Evolutionary conservation across 345 rosid genomes (phyloP).

Genomic region (Psidium guajava): DNA sequence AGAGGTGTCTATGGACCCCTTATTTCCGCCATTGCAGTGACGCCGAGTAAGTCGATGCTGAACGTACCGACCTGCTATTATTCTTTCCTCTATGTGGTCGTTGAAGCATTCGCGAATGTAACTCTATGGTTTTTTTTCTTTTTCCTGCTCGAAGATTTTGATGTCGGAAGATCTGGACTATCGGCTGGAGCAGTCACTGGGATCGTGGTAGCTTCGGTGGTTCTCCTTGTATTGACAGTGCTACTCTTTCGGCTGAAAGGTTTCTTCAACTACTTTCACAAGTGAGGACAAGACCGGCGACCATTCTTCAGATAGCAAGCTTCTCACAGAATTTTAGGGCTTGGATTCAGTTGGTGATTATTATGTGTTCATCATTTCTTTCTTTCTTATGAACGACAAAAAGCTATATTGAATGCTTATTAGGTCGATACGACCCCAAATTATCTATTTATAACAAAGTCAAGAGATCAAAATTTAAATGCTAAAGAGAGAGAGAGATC

Average conservation of each 20-base stretch:
- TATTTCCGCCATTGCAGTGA: conserved; percentile 62
- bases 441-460: no score
- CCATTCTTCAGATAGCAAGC: conserved; percentile 23
- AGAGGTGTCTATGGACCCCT: conserved; percentile 78
- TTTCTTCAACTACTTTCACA: conserved; percentile 17
- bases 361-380: no score
- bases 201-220: conserved; percentile 38
- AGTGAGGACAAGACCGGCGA: no score
- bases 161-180: conserved; percentile 40
- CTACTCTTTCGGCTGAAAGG: conserved; percentile 28
- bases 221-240: conserved; percentile 20
- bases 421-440: no score
- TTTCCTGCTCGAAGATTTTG: conserved; percentile 29
- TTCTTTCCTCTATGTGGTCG: not conserved
- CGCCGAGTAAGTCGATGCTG: conserved; percentile 48
- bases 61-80: not conserved
- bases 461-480: no score
- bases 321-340: not conserved
- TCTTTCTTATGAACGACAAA: no score
- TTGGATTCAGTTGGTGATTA: no score
- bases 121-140: not conserved
- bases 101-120: not conserved
- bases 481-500: no score
- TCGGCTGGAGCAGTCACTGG: conserved; percentile 59
- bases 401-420: no score